Evolutionary conservation across 2,329 filamentous ascomycete genomes (phyloP).

Genomic region (Fusarium hostae): DNA sequence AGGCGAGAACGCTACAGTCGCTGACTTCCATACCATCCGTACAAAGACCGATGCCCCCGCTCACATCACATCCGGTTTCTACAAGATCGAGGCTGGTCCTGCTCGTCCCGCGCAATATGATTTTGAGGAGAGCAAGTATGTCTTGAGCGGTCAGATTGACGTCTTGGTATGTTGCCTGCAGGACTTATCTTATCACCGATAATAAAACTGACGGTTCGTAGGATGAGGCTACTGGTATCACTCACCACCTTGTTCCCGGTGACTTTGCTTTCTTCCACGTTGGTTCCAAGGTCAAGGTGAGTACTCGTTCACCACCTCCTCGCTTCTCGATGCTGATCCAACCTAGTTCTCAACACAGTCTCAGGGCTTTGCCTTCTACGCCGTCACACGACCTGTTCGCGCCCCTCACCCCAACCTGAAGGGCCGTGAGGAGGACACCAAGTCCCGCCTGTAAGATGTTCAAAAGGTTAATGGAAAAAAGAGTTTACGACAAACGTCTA

Average conservation of each 20-base stretch:
- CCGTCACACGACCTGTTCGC: slow-evolving; percentile 39
- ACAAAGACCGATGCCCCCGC: slow-evolving; percentile 41
- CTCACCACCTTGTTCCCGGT: slow-evolving; percentile 36
- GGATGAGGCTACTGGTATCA: slow-evolving; percentile 43
- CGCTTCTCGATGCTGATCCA: no score
- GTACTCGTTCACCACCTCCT: background rate
- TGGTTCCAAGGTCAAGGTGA: slow-evolving; percentile 42
- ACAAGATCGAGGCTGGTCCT: slow-evolving; percentile 41
- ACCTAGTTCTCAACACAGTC: slow-evolving; percentile 46
- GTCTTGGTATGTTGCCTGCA: slow-evolving; percentile 23
- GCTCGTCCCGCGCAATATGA: slow-evolving; percentile 35
- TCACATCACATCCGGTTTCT: slow-evolving; percentile 41
- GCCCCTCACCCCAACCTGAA: slow-evolving; percentile 37
- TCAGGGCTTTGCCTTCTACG: slow-evolving; percentile 40
- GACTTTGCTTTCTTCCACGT: slow-evolving; percentile 45
- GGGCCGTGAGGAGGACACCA: slow-evolving; percentile 38
- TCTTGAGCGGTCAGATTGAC: slow-evolving; percentile 40
- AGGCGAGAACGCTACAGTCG: slow-evolving; percentile 40
- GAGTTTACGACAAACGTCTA: background rate
- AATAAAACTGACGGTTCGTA: background rate
- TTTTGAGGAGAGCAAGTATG: slow-evolving; percentile 44
- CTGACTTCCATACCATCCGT: slow-evolving; percentile 42
- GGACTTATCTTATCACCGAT: no score
- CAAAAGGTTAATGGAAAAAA: background rate
- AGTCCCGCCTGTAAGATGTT: slow-evolving; percentile 28